Base-by-base conservation (phyloP, 768 basidiomycete species). In the Boletus huronensis region DNA sequence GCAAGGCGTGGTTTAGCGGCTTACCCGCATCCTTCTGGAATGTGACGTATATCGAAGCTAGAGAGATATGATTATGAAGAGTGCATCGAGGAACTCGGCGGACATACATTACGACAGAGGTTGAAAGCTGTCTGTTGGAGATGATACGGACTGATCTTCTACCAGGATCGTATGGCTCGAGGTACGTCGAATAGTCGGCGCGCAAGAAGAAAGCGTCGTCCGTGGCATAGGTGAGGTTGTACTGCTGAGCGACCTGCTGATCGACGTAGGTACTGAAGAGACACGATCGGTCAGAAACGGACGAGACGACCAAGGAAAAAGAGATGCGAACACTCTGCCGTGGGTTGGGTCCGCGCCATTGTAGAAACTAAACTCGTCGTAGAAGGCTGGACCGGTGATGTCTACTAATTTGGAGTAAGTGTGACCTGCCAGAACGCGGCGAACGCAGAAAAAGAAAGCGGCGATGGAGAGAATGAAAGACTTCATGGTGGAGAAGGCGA, bases 301-400 rank as follows among this genome's bases (percentile, higher is more conserved):
- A 38, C 17, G 26, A 29, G 5, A 34, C 9, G 14, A 5, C 4
- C 5, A 23, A 14, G 5, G 16, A 17, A 21, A 17, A 8, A 41
- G 7, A 28, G 41, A 42, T 17, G 63, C 80, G 61, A 67, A 85
- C 85, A 88, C 86, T 49, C 84, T 75, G 28, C 85, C 85, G 57
- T 84, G 74, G 7, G 85, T 87, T 5, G 85, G 85, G 61, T 87
- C 86, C 1, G 78, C 16, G 38, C 81, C 77, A 19, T 73, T 72
- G 60, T 82, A 62, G 60, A 76, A 77, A 5, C 64, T 57, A 61
- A 87, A 87, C 5, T 73, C 64, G 34, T 70, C 67, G 53, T 80
- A 74, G 60, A 88, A 86, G 19, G 64, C 71, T 38, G 64, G 49
- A 32, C 85, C 84, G 14, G 70, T 64, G 61, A 76, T 71, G 52